Evolutionary conservation across 1,139 yeast species (phyloP).

Genomic region (Candida frijolesensis): DNA sequence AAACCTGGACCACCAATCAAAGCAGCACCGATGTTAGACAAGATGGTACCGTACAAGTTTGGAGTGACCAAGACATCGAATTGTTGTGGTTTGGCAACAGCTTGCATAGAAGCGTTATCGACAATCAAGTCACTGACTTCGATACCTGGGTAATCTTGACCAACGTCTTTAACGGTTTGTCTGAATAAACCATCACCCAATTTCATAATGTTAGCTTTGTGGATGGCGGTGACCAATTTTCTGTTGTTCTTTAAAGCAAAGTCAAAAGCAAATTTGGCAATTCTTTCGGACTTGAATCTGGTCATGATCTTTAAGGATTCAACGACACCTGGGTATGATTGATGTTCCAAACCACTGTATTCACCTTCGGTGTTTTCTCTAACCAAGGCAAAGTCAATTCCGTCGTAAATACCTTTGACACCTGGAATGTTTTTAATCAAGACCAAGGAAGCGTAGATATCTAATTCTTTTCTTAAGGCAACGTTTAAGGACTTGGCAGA

Average conservation of each 20-base stretch:
- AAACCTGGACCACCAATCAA: slow-evolving; percentile 98
- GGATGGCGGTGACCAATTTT: slow-evolving; percentile 92
- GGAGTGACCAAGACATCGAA: slow-evolving; percentile 98
- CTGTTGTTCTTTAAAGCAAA: slow-evolving; percentile 92
- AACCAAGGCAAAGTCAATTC: slow-evolving; percentile 89
- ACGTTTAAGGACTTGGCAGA: slow-evolving; percentile 77
- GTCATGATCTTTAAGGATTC: slow-evolving; percentile 96
- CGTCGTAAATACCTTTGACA: slow-evolving; percentile 83
- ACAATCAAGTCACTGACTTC: slow-evolving; percentile 91
- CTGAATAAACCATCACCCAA: slow-evolving; percentile 98
- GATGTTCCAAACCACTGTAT: slow-evolving; percentile 97
- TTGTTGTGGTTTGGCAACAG: slow-evolving; percentile 97
- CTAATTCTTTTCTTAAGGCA: slow-evolving; percentile 94
- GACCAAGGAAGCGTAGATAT: slow-evolving; percentile 91
- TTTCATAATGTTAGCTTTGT: slow-evolving; percentile 99
- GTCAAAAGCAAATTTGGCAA: slow-evolving; percentile 96
- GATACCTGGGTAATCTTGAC: slow-evolving; percentile 85
- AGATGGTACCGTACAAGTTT: slow-evolving; percentile 95
- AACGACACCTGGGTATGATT: slow-evolving; percentile 96
- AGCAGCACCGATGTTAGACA: slow-evolving; percentile 98
- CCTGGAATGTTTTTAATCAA: slow-evolving; percentile 94
- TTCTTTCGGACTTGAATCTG: slow-evolving; percentile 92
- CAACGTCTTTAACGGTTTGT: slow-evolving; percentile 88
- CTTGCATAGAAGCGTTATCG: slow-evolving; percentile 99
- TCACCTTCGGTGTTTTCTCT: slow-evolving; percentile 99